Evolutionary conservation across 352 stramenopile species (phyloP), one percentile per base, ranked within the genome.

Genomic region (Globisporangium apiculatum): DNA sequence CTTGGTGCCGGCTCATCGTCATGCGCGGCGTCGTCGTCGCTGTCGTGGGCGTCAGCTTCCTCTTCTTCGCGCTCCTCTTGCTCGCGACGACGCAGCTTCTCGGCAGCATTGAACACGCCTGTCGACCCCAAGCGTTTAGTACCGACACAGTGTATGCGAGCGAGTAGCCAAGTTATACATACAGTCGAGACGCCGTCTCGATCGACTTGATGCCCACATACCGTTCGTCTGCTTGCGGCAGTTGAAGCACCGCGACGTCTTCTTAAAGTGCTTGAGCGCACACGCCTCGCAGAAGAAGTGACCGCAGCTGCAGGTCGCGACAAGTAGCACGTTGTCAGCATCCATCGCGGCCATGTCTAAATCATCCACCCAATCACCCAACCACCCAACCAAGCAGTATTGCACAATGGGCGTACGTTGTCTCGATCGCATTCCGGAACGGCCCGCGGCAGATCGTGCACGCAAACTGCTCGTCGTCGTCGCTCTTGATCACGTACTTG

Each of bases 241-340:
- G 61, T 98, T 94, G 62, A 95, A 96, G 68, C 96, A 99, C 24
- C 79, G 73, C 9, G 75, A 84, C 3, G 75, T 83, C 55, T 93
- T 95, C 51, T 81, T 85, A 54, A 87, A 91, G 18, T 87, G 73
- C 60, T 91, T 81, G 41, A 98, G 68, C 35, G 97, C 93, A 56
- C 96, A 99, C 18, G 74, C 54, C 66, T 98, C 79, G 58, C 96
- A 98, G 75, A 98, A 99, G 66, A 98, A 99, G 69, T 99, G 97
- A 0, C 82, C 81, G 53, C 97, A 99, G 14, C 79, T 89, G 48
- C 3, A n/a, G 5, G 9, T 31, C 24, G 2, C 24, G 24, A 31
- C 24, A 31, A 31, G 24, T 31, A 31, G 24, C 24, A 31, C 24
- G 24, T 31, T 31, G 24, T 31, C 24, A 31, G 24, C 24, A 31